Evolutionary conservation across 2,329 filamentous ascomycete species (phyloP), one percentile per base, ranked within the genome.

Genomic region (Chalaropsis thielavioides): DNA sequence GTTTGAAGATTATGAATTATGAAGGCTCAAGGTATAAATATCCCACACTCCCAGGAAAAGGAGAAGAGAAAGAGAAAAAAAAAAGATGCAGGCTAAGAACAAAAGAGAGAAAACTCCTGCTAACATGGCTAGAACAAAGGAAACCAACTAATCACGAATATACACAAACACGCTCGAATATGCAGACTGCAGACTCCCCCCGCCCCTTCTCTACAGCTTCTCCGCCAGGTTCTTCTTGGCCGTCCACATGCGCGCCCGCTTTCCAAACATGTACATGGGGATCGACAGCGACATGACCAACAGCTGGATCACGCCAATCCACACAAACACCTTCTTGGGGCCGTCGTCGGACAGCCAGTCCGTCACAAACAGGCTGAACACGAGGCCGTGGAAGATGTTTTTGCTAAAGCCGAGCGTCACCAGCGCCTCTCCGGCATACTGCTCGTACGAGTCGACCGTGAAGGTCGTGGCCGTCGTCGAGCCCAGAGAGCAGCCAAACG

Each of bases 361-460:
- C 3, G 89, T 89, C 70, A 96, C 89, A 73, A 97, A 96, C 61
- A 96, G 78, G 67, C 89, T 84, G 72, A 96, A 97, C 0, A 96
- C 81, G 63, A 97, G 78, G 0, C 92, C 92, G 71, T 97, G 92
- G 31, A 96, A 83, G 64, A 96, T 82, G 72, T 96, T 97, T 79
- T 97, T 97, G 76, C 84, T 86, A 72, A 96, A 94, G 72, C 96
- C 97, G 69, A 97, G 78, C 22, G 92, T 96, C 15, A 97, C 94
- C 41, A 97, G 80, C 2, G 92, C 92, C 75, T 97, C 92, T 22
- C 91, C 92, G 0, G 92, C 92, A 74, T 96, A 96, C 71, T 95
- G 88, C 11, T 92, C 82, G 74, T 97, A 96, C 69, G 87, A 91
- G 75, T 97, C 92, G 7, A 97, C 90, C 64, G 88, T 91, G 71